Evolutionary conservation across 306 rosid species (phyloP).

Genomic region (Quercus variabilis): DNA sequence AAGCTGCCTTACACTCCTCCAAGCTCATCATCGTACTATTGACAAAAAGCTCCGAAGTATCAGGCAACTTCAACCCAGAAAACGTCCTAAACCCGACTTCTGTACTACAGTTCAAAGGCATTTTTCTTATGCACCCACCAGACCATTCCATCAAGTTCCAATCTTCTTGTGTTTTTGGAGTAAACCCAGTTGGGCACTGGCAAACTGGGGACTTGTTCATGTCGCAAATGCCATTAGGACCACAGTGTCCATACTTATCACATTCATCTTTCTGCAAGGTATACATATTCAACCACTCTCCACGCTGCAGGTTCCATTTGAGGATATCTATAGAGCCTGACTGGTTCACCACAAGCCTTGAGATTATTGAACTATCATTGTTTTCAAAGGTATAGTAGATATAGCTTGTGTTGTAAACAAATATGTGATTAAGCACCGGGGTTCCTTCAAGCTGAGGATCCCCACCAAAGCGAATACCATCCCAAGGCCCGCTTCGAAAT

Average conservation of each 20-base stretch:
- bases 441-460: conserved; percentile 15
- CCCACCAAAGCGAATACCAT: conserved; percentile 31
- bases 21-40: conserved; percentile 6
- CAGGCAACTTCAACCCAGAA: conserved; percentile 35
- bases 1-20: conserved; percentile 31
- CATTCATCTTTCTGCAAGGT: conserved; percentile 30
- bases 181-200: conserved; percentile 34
- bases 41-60: conserved; percentile 20
- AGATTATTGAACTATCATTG: conserved; percentile 9
- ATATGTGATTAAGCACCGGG: conserved; percentile 29
- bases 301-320: conserved; percentile 29
- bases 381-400: conserved; percentile 37
- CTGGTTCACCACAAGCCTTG: conserved; percentile 30
- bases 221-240: conserved; percentile 34
- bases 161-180: conserved; percentile 10
- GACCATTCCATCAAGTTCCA: conserved; percentile 29
- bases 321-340: conserved; percentile 35
- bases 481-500: conserved; percentile 52
- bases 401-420: conserved; percentile 29
- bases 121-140: conserved; percentile 28
- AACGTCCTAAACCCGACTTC: conserved; percentile 24
- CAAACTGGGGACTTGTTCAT: conserved; percentile 18
- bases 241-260: conserved; percentile 41
- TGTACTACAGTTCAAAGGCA: conserved; percentile 3
- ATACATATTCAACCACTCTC: conserved; percentile 19